These are phyloP conservation scores for Botryococcus braunii DNA, from an alignment of 163 green algal species.

Conservation along the genomic window DNA sequence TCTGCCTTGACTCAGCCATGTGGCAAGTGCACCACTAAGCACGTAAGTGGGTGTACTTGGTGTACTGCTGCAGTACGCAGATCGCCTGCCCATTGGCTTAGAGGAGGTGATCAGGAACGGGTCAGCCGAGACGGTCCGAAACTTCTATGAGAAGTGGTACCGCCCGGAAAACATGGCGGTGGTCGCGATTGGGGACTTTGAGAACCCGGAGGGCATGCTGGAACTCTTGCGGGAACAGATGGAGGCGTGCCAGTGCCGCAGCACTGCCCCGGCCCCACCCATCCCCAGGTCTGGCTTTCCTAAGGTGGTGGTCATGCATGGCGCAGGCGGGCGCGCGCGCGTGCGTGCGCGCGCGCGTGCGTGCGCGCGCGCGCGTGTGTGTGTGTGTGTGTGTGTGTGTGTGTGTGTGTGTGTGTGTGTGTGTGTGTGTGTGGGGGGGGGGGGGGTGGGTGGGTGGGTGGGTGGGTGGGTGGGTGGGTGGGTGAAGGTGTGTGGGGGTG, in stretches of 20 bases:
- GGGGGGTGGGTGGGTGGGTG: too few species aligned
- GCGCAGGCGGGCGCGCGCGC: too few species aligned
- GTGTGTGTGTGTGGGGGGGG: too few species aligned
- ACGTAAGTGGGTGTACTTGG: not conserved
- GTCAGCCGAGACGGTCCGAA: slow-evolving; percentile 34
- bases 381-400: too few species aligned
- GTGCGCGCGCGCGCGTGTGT: too few species aligned
- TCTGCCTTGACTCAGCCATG: too few species aligned
- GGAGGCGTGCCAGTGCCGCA: slow-evolving; percentile 18
- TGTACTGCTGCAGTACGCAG: slow-evolving; percentile 46
- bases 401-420: too few species aligned
- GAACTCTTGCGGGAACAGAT: slow-evolving; percentile 28
- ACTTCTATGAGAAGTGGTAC: slow-evolving; percentile 81
- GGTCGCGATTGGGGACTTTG: slow-evolving; percentile 21
- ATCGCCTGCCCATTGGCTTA: slow-evolving; percentile 75
- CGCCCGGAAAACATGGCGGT: slow-evolving; percentile 67
- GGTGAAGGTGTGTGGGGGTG: too few species aligned
- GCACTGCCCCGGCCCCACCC: not conserved
- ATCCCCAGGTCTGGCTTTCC: slow-evolving; percentile 23
- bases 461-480: too few species aligned
- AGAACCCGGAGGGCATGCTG: slow-evolving; percentile 33
- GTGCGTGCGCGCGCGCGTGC: too few species aligned
- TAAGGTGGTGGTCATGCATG: too few species aligned
- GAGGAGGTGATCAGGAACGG: slow-evolving; percentile 61
- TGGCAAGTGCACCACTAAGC: too few species aligned